phyloP scores from a whole-genome alignment of 2,329 filamentous ascomycete species.

The Sclerotinia nivalis region DNA sequence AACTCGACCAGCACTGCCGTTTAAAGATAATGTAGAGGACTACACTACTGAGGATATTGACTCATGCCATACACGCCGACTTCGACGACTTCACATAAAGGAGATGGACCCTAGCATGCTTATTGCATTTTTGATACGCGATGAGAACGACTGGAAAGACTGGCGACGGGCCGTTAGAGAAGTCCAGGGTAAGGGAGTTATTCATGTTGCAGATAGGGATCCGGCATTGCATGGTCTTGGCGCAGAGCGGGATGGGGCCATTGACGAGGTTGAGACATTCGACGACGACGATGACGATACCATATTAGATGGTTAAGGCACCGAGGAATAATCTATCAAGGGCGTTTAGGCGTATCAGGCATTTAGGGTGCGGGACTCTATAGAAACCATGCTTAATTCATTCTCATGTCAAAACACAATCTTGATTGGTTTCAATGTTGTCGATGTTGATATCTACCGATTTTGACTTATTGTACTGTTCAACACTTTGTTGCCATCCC shows the following conservation, averaged over 20 bases:
- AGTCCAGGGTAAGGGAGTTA: constrained; percentile 78
- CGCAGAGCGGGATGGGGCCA: constrained; percentile 67
- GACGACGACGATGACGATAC: constrained; percentile 60
- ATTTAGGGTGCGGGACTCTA: constrained; percentile 4
- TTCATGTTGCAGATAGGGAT: constrained; percentile 77
- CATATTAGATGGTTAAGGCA: constrained; percentile 37
- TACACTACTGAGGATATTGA: constrained; percentile 74
- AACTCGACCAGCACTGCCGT: constrained; percentile 74
- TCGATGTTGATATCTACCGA: too few relatives aligned
- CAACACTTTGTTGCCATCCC: neutral
- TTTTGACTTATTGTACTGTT: neutral
- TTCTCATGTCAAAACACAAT: constrained; percentile 1
- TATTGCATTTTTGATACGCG: constrained; percentile 84
- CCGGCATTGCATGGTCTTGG: constrained; percentile 54
- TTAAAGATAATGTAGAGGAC: constrained; percentile 54
- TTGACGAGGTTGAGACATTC: constrained; percentile 87
- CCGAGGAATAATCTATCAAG: neutral
- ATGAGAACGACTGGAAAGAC: constrained; percentile 77
- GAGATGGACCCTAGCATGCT: constrained; percentile 99
- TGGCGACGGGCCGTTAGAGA: constrained; percentile 79
- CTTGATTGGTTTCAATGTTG: neutral
- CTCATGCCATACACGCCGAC: constrained; percentile 82
- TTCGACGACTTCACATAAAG: constrained; percentile 78
- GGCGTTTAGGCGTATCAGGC: constrained; percentile 1
- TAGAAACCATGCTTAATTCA: constrained; percentile 3